Evolutionary conservation across 2,329 filamentous ascomycete species (phyloP), one percentile per base, ranked within the genome.

Genomic region (Sporothrix pseudoabietina): DNA sequence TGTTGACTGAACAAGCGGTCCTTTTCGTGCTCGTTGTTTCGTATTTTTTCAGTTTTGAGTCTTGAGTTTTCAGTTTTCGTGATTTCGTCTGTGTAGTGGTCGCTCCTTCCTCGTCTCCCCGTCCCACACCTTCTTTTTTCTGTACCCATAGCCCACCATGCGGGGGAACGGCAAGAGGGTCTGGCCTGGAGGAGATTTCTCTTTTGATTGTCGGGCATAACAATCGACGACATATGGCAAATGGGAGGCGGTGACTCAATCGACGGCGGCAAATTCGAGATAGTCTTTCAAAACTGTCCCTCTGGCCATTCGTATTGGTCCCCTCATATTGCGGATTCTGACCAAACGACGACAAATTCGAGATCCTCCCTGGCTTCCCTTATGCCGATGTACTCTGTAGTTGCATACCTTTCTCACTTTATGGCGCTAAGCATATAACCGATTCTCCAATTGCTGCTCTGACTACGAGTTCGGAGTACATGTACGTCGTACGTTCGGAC

Each of bases 121-220:
- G 22, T 68, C 22, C 7, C 41, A 32, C 41, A 49, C 66, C 30
- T 12, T 54, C 5, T 19, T 54, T 55, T 55, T 26, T 26, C 26
- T 26, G 26, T 26, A 26, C 26, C 52, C 52, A 12, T 30, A 41
- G 26, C 44, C 61, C 41, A 52, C 65, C 41, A 32, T 71, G 69
- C 69, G 39, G 69, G 69, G 69, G 55, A 63, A 71, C 55, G 69
- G 55, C 69, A 71, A 63, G 35, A 41, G 26, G 65, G 32, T 70
- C 68, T 44, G 49, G 12, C 30, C 49, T 39, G 66, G 10, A 55
- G 66, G 49, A 49, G 63, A 49, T 68, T 49, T 26, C 22, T 47
- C 7, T 8, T 5, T n/a, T 26, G 3, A 12, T 55, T 55, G 39
- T 47, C 22, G 16, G 39, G n/a, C n/a, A 44, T 19, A 41, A 14